Evolutionary conservation across 495 filamentous ascomycete genomes (phyloP).

Genomic region (Chaetomium tenue): DNA sequence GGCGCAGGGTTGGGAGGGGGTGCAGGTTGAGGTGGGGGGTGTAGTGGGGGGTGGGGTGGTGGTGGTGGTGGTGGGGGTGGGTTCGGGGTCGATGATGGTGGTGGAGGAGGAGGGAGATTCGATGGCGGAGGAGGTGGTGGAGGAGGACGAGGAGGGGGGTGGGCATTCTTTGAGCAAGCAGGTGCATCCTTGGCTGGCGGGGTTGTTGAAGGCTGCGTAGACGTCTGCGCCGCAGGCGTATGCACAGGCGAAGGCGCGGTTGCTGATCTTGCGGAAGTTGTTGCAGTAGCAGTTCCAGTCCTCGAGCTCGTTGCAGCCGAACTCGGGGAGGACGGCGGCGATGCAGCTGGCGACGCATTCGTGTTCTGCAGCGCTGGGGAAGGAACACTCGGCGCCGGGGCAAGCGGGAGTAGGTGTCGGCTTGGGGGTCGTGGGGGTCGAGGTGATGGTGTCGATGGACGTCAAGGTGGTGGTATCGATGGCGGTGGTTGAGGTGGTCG

Average conservation of each 20-base stretch:
- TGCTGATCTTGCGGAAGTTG: background rate
- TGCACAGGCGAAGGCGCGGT: background rate
- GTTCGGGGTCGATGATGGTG: background rate
- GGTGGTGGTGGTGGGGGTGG: background rate
- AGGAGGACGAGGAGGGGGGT: too few relatives aligned
- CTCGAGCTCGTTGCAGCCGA: background rate
- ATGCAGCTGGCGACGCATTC: background rate
- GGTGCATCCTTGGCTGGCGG: background rate
- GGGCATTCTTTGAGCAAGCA: background rate
- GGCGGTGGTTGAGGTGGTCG: background rate
- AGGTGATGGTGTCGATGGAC: background rate
- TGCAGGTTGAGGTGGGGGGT: background rate
- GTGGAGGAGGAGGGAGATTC: background rate
- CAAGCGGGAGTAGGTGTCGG: background rate
- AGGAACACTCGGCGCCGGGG: background rate
- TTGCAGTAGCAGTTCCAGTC: slow-evolving; percentile 14
- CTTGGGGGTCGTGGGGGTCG: background rate
- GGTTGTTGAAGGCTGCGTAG: background rate
- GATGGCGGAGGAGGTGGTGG: background rate
- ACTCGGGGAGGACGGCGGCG: background rate
- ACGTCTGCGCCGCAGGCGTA: background rate
- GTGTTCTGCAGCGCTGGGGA: background rate
- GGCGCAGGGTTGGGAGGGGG: slow-evolving; percentile 10
- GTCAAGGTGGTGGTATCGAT: background rate
- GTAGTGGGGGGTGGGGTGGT: background rate